These are phyloP conservation scores for Xerocomellus intermedius DNA, from an alignment of 768 basidiomycete species.

Conservation along the genomic window DNA sequence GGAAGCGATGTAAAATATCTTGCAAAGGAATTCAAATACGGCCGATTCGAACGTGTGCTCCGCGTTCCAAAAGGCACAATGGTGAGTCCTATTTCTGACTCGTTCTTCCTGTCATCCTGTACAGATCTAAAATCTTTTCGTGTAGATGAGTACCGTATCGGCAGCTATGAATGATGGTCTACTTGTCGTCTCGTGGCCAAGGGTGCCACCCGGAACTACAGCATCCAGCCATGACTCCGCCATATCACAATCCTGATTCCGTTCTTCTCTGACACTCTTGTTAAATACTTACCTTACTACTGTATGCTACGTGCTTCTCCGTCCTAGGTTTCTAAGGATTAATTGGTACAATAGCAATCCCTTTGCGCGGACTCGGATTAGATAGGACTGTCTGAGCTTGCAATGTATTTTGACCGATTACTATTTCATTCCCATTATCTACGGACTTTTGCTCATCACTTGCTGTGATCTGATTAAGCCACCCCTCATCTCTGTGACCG, in stretches of 20 bases:
- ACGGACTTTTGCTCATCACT: neutral
- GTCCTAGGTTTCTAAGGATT: neutral
- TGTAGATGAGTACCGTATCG: conserved; percentile 37
- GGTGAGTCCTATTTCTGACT: conserved; percentile 20
- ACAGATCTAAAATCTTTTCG: neutral
- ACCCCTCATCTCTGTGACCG: neutral
- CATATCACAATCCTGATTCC: neutral
- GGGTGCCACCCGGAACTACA: conserved; percentile 19
- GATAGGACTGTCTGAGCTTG: neutral
- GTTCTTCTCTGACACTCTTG: neutral
- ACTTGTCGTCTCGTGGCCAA: conserved; percentile 40
- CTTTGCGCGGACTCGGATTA: neutral
- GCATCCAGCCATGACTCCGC: conserved; percentile 5
- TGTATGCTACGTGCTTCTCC: conserved; percentile 8
- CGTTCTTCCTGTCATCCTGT: conserved; percentile 3
- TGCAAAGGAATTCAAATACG: conserved; percentile 41
- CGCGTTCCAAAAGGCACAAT: conserved; percentile 37
- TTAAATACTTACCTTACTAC: neutral
- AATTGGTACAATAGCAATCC: conserved; percentile 10
- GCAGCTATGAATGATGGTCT: conserved; percentile 41
- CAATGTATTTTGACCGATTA: neutral
- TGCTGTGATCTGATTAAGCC: neutral
- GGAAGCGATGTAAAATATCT: conserved; percentile 23
- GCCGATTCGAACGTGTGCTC: conserved; percentile 37
- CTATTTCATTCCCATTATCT: neutral